Percentiles rank a stretch among this genome's conserved stretches.
Conservation (phyloP, 2,329 filamentous ascomycete species). For the Phyllosticta ampelicida region DNA sequence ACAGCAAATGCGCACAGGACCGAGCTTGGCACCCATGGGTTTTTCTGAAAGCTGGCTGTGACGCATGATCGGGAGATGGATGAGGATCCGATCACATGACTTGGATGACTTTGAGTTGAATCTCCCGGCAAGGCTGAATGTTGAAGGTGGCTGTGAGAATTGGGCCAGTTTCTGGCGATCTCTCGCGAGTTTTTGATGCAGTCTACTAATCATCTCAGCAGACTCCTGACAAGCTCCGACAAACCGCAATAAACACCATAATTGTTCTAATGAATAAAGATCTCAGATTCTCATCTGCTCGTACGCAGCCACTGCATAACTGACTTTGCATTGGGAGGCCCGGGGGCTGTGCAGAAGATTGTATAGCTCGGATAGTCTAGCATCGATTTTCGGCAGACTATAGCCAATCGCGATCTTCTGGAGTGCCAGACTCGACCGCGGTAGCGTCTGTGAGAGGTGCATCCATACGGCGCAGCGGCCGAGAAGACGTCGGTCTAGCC, state of each 20-base stretch:
- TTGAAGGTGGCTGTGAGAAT: background rate
- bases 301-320: background rate
- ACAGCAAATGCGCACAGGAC: background rate
- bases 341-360: background rate
- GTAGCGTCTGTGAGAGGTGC: background rate
- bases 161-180: background rate
- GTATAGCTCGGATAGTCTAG: background rate
- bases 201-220: background rate
- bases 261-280: background rate
- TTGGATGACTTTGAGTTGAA: background rate
- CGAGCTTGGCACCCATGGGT: background rate
- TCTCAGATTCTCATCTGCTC: background rate
- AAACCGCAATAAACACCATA: background rate
- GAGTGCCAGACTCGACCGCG: background rate
- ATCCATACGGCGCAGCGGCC: background rate
- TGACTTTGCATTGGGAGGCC: background rate
- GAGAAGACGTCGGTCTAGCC: background rate
- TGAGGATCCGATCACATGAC: slow-evolving; percentile 2
- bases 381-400: background rate
- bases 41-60: slow-evolving; percentile 1
- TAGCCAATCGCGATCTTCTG: background rate
- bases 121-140: background rate
- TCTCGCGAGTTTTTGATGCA: background rate
- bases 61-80: slow-evolving; percentile 9
- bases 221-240: background rate